Percentiles rank a stretch among this genome's conserved stretches.
These are phyloP conservation scores for Taphrina populina DNA, from an alignment of 1,139 yeast genomes.

Conservation along the genomic window DNA sequence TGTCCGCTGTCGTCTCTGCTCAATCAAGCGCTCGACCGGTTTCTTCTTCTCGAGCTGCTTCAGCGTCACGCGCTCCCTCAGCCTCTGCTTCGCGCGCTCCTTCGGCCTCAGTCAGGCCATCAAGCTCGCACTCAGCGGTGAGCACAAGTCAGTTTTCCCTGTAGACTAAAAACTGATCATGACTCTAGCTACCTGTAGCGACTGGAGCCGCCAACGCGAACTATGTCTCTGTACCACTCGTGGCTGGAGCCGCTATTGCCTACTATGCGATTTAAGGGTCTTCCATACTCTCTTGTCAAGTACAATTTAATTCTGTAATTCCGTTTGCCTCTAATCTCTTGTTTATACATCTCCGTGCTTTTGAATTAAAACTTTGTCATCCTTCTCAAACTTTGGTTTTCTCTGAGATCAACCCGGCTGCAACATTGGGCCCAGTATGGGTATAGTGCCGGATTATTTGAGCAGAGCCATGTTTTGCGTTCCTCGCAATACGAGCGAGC, in stretches of 20 bases:
- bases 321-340: too few relatives aligned
- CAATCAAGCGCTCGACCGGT: constrained; percentile 10
- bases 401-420: too few relatives aligned
- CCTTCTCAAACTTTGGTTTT: too few relatives aligned
- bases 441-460: too few relatives aligned
- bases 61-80: constrained; percentile 9
- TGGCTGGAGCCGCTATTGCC: constrained; percentile 33
- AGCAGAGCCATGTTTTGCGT: too few relatives aligned
- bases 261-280: constrained; percentile 21
- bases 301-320: too few relatives aligned
- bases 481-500: too few relatives aligned
- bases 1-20: constrained; percentile 26
- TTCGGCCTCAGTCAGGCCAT: constrained; percentile 1
- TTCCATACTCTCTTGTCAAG: too few relatives aligned
- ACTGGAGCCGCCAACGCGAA: constrained; percentile 27
- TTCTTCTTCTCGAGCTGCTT: constrained; percentile 10
- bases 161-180: background rate
- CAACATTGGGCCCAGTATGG: too few relatives aligned
- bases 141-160: background rate
- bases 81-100: constrained; percentile 24
- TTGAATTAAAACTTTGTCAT: too few relatives aligned
- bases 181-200: background rate
- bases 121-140: background rate
- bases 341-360: too few relatives aligned
- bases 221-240: constrained; percentile 23